These are phyloP conservation scores for Annulohypoxylon bovei DNA, from an alignment of 495 filamentous ascomycete genomes.

Conservation along the genomic window DNA sequence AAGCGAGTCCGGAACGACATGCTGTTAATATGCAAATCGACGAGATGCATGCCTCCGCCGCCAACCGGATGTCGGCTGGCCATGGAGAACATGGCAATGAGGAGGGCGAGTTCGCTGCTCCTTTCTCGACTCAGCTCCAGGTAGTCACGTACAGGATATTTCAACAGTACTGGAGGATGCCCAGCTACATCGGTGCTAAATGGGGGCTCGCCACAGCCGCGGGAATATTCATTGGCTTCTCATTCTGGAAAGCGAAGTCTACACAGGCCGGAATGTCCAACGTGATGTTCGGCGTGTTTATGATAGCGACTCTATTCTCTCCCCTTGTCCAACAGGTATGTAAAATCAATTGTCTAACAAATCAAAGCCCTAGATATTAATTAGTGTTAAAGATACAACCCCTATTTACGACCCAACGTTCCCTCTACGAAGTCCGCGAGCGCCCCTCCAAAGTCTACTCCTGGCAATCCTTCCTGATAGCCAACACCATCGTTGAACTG, in stretches of 20 bases:
- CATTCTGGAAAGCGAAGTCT: neutral
- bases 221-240: constrained; percentile 7
- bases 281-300: constrained; percentile 9
- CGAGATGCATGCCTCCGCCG: neutral
- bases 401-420: constrained; percentile 4
- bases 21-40: constrained; percentile 5
- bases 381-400: neutral
- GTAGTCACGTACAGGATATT: constrained; percentile 2
- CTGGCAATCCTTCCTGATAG: constrained; percentile 5
- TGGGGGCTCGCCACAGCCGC: neutral
- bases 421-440: constrained; percentile 15
- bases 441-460: constrained; percentile 6
- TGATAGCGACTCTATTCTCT: constrained; percentile 8
- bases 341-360: neutral
- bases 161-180: constrained; percentile 12
- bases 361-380: neutral
- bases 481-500: constrained; percentile 6
- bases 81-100: neutral
- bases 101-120: neutral
- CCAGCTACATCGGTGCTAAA: constrained; percentile 8
- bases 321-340: constrained; percentile 6
- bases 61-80: neutral
- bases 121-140: neutral
- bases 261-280: constrained; percentile 4
- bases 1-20: neutral